A percentile compares a stretch with the other conserved stretches of the same genome.
Evolutionary conservation across 306 rosid genomes (phyloP).

Genomic region (Cucurbita moschata): DNA sequence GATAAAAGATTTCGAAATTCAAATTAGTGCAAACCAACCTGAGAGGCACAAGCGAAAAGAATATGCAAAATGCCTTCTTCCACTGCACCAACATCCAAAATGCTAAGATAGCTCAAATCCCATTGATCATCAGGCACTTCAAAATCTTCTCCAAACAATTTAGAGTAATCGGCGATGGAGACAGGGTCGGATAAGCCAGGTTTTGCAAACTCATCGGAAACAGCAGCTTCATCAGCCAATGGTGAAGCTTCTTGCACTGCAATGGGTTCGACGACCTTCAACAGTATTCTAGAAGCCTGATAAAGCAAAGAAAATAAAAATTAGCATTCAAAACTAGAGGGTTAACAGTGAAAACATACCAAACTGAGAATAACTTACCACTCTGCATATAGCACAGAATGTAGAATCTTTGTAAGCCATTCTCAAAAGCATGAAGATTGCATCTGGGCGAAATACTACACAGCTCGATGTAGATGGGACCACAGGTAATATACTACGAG

Average conservation of each 20-base stretch:
- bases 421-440: constrained; percentile 62
- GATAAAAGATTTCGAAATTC: constrained; percentile 7
- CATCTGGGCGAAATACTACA: constrained; percentile 63
- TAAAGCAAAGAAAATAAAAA: constrained; percentile 11
- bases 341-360: constrained; percentile 4
- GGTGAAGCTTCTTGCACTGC: constrained; percentile 32
- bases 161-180: constrained; percentile 54
- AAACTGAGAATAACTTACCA: constrained; percentile 33
- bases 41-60: constrained; percentile 84
- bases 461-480: constrained; percentile 39
- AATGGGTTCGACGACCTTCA: constrained; percentile 52
- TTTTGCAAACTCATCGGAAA: constrained; percentile 41
- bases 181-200: constrained; percentile 30
- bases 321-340: constrained; percentile 4
- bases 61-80: constrained; percentile 87
- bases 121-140: constrained; percentile 53
- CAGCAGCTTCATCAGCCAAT: constrained; percentile 31
- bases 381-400: constrained; percentile 65
- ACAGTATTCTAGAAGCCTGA: constrained; percentile 77
- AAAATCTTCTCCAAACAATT: constrained; percentile 78
- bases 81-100: constrained; percentile 66
- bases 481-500: constrained; percentile 52
- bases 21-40: constrained; percentile 40
- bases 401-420: constrained; percentile 79
- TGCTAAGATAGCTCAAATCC: constrained; percentile 60